phyloP scores from a whole-genome alignment of 371 early-diverging fungal species.

The Haplosporangium sp. region DNA sequence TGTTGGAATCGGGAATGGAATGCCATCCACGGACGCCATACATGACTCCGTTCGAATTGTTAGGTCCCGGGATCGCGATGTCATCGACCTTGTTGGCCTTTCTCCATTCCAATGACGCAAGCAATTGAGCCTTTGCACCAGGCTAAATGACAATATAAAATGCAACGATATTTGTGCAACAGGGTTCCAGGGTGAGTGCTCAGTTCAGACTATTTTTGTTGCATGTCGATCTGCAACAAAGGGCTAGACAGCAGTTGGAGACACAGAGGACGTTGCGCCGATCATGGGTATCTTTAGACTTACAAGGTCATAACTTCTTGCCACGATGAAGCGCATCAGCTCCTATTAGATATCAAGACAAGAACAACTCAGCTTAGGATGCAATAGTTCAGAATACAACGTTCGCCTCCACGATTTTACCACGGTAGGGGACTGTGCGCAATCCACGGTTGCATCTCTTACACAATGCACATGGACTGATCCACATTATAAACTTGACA shows the following conservation, averaged over 20 bases:
- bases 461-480: too few species aligned
- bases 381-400: too few species aligned
- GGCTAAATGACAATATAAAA: slow-evolving; percentile 51
- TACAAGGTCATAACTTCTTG: slow-evolving; percentile 71
- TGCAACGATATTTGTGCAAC: too few species aligned
- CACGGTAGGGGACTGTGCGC: background rate
- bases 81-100: slow-evolving; percentile 72
- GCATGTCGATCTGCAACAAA: too few species aligned
- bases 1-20: slow-evolving; percentile 74
- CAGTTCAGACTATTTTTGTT: too few species aligned
- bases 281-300: slow-evolving; percentile 32
- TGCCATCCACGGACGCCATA: slow-evolving; percentile 80
- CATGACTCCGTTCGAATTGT: slow-evolving; percentile 74
- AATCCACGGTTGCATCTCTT: too few species aligned
- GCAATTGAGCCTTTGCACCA: slow-evolving; percentile 74
- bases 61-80: slow-evolving; percentile 71
- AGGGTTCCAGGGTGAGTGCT: background rate
- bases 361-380: background rate
- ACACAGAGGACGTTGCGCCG: too few species aligned
- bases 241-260: too few species aligned
- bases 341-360: slow-evolving; percentile 50
- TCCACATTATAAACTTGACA: background rate
- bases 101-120: slow-evolving; percentile 78
- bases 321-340: slow-evolving; percentile 70
- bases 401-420: too few species aligned